Percentiles rank a stretch among this genome's conserved stretches.
Conservation (phyloP, 768 basidiomycete species). For the Psilocybe azurescens region DNA sequence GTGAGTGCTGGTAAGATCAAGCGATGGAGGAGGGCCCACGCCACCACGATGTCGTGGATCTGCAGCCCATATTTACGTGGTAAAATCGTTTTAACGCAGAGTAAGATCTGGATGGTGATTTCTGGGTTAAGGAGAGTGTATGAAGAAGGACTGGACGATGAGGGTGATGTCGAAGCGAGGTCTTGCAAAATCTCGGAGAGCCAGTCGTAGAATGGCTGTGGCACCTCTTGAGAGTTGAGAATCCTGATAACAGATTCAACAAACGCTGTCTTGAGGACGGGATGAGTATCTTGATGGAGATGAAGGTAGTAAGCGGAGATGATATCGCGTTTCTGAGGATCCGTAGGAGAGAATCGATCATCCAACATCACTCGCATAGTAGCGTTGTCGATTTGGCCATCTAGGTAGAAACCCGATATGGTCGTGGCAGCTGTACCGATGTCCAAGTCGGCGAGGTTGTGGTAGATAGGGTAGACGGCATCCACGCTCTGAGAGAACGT, state of each 20-base stretch:
- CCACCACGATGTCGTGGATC: slow-evolving; percentile 31
- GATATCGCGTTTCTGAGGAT: slow-evolving; percentile 34
- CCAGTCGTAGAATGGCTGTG: slow-evolving; percentile 36
- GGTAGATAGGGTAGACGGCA: slow-evolving; percentile 32
- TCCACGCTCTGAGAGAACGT: slow-evolving; percentile 34
- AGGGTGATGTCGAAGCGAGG: slow-evolving; percentile 18
- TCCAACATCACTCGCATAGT: slow-evolving; percentile 36
- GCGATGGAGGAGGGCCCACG: slow-evolving; percentile 33
- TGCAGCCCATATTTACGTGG: slow-evolving; percentile 24
- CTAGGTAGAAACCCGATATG: slow-evolving; percentile 28
- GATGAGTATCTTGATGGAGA: slow-evolving; percentile 31
- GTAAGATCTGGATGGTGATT: slow-evolving; percentile 30
- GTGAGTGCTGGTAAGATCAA: slow-evolving; percentile 26
- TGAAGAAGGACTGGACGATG: slow-evolving; percentile 8
- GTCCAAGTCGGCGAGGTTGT: slow-evolving; percentile 29
- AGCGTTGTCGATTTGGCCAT: slow-evolving; percentile 31
- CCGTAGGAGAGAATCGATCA: slow-evolving; percentile 32
- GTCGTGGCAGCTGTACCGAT: slow-evolving; percentile 27
- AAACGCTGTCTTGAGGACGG: slow-evolving; percentile 27
- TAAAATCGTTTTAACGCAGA: slow-evolving; percentile 31
- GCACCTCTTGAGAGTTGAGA: slow-evolving; percentile 36
- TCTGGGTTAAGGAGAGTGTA: slow-evolving; percentile 22
- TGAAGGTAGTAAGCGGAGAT: slow-evolving; percentile 35
- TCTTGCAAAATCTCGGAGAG: slow-evolving; percentile 34
- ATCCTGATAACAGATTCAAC: slow-evolving; percentile 35